Evolutionary conservation across 306 rosid genomes (phyloP).

Genomic region (Castanea mollissima): DNA sequence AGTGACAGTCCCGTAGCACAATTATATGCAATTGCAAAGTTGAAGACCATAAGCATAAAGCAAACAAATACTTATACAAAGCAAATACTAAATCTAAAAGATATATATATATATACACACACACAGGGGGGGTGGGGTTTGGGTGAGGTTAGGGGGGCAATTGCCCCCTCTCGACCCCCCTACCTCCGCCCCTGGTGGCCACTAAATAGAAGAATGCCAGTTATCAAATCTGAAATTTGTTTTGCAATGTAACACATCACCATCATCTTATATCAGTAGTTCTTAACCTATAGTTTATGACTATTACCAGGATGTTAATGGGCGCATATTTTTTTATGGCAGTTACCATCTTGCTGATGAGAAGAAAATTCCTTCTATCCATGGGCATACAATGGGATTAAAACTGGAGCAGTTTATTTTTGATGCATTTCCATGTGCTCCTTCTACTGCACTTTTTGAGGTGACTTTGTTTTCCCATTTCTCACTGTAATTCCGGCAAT

Average conservation of each 20-base stretch:
- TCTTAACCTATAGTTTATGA: not conserved
- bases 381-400: constrained; percentile 69
- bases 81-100: too few species aligned
- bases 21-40: too few species aligned
- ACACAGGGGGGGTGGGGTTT: too few species aligned
- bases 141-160: too few species aligned
- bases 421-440: constrained; percentile 96
- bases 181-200: not conserved
- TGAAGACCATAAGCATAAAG: too few species aligned
- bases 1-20: too few species aligned
- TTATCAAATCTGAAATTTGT: not conserved
- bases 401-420: constrained; percentile 95
- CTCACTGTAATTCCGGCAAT: not conserved
- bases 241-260: not conserved
- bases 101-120: too few species aligned
- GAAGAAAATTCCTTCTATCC: constrained; percentile 91
- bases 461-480: constrained; percentile 34
- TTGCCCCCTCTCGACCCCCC: too few species aligned
- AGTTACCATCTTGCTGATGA: constrained; percentile 87
- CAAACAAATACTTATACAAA: too few species aligned
- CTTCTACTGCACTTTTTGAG: constrained; percentile 98
- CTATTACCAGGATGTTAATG: constrained; percentile 22
- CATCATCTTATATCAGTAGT: not conserved
- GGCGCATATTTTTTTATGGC: constrained; percentile 25
- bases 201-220: not conserved